Evolutionary conservation across 2,329 filamentous ascomycete genomes (phyloP).

Genomic region (Clonostachys rhizophaga): DNA sequence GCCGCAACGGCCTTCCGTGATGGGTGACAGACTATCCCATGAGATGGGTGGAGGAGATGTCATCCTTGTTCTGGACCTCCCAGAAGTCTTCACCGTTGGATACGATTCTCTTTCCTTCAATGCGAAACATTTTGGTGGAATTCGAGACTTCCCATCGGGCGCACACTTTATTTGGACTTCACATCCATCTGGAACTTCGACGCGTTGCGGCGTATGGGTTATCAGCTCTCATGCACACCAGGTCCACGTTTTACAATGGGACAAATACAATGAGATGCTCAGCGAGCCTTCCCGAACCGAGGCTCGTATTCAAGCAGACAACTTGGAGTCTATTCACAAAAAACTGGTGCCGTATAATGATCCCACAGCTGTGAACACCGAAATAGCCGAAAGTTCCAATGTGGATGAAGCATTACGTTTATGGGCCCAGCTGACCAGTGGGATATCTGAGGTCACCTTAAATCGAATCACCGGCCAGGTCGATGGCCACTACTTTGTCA

Average conservation of each 20-base stretch:
- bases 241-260: slow-evolving; percentile 48
- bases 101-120: slow-evolving; percentile 47
- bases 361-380: slow-evolving; percentile 15
- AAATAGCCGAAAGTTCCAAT: slow-evolving; percentile 7
- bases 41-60: slow-evolving; percentile 38
- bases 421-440: slow-evolving; percentile 48
- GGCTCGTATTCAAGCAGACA: slow-evolving; percentile 35
- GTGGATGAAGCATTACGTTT: slow-evolving; percentile 23
- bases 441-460: slow-evolving; percentile 39
- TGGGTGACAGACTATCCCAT: slow-evolving; percentile 11
- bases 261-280: slow-evolving; percentile 49
- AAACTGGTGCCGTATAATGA: slow-evolving; percentile 40
- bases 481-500: slow-evolving; percentile 41
- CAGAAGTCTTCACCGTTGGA: slow-evolving; percentile 44
- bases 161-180: slow-evolving; percentile 57
- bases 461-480: slow-evolving; percentile 37
- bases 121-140: slow-evolving; percentile 42
- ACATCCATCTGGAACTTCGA: slow-evolving; percentile 37
- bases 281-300: slow-evolving; percentile 41
- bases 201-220: slow-evolving; percentile 55
- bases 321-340: slow-evolving; percentile 27
- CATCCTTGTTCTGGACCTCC: slow-evolving; percentile 47
- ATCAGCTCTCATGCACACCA: slow-evolving; percentile 24
- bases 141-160: slow-evolving; percentile 50
- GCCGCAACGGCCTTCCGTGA: neutral